Conservation (phyloP, 1,139 yeast genomes). For the Insectozyma bohioensis region DNA sequence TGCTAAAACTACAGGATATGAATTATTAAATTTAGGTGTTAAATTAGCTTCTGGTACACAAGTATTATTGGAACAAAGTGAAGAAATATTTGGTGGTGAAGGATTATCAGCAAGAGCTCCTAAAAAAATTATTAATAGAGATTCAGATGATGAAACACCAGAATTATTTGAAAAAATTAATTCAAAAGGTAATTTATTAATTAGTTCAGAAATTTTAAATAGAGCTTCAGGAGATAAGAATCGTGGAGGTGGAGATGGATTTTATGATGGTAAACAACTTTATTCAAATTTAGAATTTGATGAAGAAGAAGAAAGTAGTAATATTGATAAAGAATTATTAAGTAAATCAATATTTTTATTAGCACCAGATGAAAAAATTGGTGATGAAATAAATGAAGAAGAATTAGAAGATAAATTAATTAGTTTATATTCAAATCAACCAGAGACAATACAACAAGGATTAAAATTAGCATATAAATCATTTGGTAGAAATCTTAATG, state of each 20-base stretch:
- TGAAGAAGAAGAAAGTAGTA: constrained; percentile 19
- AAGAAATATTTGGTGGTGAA: constrained; percentile 68
- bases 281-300: constrained; percentile 31
- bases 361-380: constrained; percentile 14
- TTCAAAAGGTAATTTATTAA: constrained; percentile 7
- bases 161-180: constrained; percentile 7
- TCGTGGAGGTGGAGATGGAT: constrained; percentile 19
- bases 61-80: constrained; percentile 75
- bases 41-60: constrained; percentile 90
- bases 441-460: constrained; percentile 69
- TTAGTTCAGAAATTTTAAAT: constrained; percentile 15
- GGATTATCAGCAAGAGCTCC: constrained; percentile 49
- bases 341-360: constrained; percentile 18
- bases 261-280: constrained; percentile 23
- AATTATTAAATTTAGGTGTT: constrained; percentile 78
- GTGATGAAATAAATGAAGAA: constrained; percentile 24
- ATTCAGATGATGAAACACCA: constrained; percentile 10
- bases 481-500: constrained; percentile 63
- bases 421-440: constrained; percentile 86
- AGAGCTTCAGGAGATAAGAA: constrained; percentile 8
- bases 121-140: constrained; percentile 2
- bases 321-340: constrained; percentile 14
- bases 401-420: constrained; percentile 50
- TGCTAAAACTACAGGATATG: constrained; percentile 78
- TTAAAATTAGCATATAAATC: constrained; percentile 69